These are phyloP conservation scores for Pistacia vera DNA, from an alignment of 345 rosid species.

Conservation along the genomic window DNA sequence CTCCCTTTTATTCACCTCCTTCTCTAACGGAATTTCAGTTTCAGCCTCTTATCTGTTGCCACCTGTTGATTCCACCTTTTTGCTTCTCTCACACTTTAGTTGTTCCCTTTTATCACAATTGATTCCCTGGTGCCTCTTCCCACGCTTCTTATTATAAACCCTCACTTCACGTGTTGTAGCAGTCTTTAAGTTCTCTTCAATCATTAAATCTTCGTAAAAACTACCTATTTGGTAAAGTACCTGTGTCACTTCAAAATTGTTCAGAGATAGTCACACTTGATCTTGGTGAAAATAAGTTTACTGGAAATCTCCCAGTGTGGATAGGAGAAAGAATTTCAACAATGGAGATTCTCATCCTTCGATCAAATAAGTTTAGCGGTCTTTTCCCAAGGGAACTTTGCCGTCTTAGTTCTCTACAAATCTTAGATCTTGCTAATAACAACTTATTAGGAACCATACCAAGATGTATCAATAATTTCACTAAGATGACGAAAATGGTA, in stretches of 20 bases:
- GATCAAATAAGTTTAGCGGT: constrained; percentile 24
- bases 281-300: constrained; percentile 10
- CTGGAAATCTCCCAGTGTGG: constrained; percentile 6
- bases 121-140: no score
- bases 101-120: no score
- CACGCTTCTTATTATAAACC: no score
- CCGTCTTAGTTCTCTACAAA: not conserved
- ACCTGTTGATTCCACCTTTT: no score
- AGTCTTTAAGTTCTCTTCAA: constrained; percentile 9
- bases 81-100: no score
- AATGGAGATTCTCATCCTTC: not conserved
- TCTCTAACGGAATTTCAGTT: no score
- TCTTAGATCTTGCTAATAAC: constrained; percentile 20
- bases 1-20: no score
- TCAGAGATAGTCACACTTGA: not conserved
- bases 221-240: not conserved
- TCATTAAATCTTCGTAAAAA: constrained; percentile 16
- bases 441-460: constrained; percentile 15
- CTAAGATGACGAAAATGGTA: not conserved
- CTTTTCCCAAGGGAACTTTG: constrained; percentile 19
- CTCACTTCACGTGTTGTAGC: no score
- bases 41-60: no score
- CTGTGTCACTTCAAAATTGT: constrained; percentile 1
- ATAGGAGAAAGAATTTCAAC: constrained; percentile 8
- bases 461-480: constrained; percentile 6